Evolutionary conservation across 768 basidiomycete genomes (phyloP), one percentile per base, ranked within the genome.

Genomic region (Russula ochroleuca): DNA sequence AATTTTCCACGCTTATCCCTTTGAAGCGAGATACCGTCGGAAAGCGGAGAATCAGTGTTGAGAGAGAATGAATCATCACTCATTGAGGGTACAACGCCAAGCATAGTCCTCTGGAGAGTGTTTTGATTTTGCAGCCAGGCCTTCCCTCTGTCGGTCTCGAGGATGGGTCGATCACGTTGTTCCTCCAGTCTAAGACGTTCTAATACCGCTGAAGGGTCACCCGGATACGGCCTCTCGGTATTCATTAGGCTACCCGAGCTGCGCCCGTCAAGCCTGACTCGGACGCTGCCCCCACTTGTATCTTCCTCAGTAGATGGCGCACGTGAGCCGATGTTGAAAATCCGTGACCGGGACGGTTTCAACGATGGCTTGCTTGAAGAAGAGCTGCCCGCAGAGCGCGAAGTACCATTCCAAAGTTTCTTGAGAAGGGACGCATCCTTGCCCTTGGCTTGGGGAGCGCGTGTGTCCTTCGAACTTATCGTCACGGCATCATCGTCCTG

Each of bases 401-500:
- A 11, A 41, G 49, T 7, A 14, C 43, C 23, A 37, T 31, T 62
- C 50, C 54, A 49, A n/a, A 68, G 4, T 28, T 59, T 60, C 43
- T 50, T 68, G 61, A 69, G 45, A 51, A 78, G 82, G 43, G 81
- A 71, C 41, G 67, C 68, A 43, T 74, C 72, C 28, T 5, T 43
- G 59, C 41, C 59, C 21, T 64, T 11, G 21, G 1, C 38, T 25
- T 25, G 43, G 23, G 52, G 61, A 54, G 59, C 74, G 47, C 77
- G 77, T 53, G 75, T 77, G 67, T 88, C 87, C 68, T 83, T 80
- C 23, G 88, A 90, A 72, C 87, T 90, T 64, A 91, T 84, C 0
- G 90, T 92, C 43, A 86, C 78, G 2, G 85, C 82, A 70, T 92
- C 88, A 62, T 90, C 90, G 57, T 91, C 90, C 13, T 79, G 64